Conservation (phyloP, 2,329 filamentous ascomycete genomes). For the Grosmannia penicillata region DNA sequence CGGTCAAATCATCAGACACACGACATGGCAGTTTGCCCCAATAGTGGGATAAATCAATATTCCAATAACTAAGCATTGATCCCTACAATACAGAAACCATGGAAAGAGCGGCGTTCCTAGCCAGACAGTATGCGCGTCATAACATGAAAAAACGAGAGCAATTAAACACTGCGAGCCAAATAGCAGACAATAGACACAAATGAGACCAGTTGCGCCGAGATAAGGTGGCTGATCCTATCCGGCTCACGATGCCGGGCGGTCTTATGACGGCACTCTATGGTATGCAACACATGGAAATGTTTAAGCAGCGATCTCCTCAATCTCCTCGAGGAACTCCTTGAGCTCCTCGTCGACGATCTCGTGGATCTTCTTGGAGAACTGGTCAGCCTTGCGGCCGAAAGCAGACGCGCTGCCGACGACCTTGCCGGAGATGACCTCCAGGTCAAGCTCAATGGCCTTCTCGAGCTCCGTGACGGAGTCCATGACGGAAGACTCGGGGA, state of each 20-base stretch:
- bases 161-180: conserved; percentile 1
- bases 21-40: not conserved
- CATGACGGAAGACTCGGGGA: conserved; percentile 22
- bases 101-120: not conserved
- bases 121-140: conserved; percentile 2
- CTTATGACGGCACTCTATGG: not conserved
- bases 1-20: no score
- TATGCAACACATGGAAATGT: conserved; percentile 2
- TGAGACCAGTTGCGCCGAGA: not conserved
- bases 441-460: conserved; percentile 42
- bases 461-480: conserved; percentile 43
- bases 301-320: conserved; percentile 31
- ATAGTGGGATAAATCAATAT: not conserved
- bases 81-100: conserved; percentile 4
- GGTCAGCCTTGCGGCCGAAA: conserved; percentile 40
- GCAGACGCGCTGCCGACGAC: conserved; percentile 38
- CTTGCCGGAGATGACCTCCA: conserved; percentile 45
- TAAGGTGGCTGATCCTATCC: no score
- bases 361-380: conserved; percentile 49
- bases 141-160: conserved; percentile 1
- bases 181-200: conserved; percentile 4
- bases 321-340: conserved; percentile 41
- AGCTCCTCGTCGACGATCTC: conserved; percentile 47
- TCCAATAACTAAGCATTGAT: not conserved
- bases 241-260: not conserved